These are phyloP conservation scores for Pseudonectria buxi DNA, from an alignment of 2,329 filamentous ascomycete genomes.

Conservation along the genomic window DNA sequence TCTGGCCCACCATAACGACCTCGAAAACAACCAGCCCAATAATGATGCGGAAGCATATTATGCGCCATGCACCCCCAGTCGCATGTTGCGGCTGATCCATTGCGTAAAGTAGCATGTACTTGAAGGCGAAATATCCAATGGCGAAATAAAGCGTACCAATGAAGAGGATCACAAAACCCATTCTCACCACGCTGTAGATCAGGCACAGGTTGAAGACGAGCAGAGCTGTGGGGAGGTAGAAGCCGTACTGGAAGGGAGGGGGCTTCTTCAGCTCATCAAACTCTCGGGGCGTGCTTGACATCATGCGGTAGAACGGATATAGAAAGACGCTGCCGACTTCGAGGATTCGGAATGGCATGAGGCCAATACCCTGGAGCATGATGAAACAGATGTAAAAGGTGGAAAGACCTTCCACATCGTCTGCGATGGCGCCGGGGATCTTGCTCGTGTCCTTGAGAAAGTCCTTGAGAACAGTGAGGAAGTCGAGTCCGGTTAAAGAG, in stretches of 20 bases:
- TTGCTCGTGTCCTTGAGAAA: constrained; percentile 71
- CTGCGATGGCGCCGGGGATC: constrained; percentile 69
- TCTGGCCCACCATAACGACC: constrained; percentile 79
- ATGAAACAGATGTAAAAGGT: constrained; percentile 92
- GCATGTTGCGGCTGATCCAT: constrained; percentile 97
- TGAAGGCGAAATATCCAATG: constrained; percentile 84
- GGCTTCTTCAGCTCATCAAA: constrained; percentile 76
- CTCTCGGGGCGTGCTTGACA: constrained; percentile 83
- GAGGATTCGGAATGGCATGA: constrained; percentile 86
- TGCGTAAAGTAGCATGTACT: constrained; percentile 94
- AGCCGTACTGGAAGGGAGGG: constrained; percentile 88
- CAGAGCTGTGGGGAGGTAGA: constrained; percentile 87
- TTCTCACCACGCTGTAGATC: constrained; percentile 81
- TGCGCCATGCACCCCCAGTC: constrained; percentile 89
- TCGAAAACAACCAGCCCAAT: constrained; percentile 85
- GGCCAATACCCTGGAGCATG: constrained; percentile 84
- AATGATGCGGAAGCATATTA: constrained; percentile 90
- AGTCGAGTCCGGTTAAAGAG: constrained; percentile 72
- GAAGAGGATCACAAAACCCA: constrained; percentile 73
- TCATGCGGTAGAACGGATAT: constrained; percentile 72
- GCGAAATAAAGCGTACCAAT: constrained; percentile 78
- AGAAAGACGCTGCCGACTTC: constrained; percentile 81
- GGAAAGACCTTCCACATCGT: constrained; percentile 65
- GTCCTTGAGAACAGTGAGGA: constrained; percentile 65
- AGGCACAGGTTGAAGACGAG: constrained; percentile 92